Conservation (phyloP, 805 yeast genomes). For the Saitoella complicata region DNA sequence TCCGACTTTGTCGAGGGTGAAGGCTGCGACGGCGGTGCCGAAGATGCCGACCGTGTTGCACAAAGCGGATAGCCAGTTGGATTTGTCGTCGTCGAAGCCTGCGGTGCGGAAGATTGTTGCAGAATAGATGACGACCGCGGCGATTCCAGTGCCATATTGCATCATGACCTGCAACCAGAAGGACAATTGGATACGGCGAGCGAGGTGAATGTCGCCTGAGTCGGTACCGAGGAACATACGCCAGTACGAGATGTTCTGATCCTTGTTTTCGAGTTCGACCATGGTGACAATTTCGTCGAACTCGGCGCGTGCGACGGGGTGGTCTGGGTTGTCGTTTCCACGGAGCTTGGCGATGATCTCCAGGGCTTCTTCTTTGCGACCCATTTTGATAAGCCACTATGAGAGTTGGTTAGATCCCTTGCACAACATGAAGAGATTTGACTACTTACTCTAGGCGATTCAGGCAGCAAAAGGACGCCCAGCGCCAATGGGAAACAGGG, state of each 20-base stretch:
- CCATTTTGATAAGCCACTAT: conserved; percentile 46
- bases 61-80: conserved; percentile 31
- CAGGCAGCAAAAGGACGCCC: conserved; percentile 43
- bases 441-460: conserved; percentile 42
- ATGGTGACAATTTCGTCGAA: conserved; percentile 8
- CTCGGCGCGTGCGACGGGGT: conserved; percentile 6
- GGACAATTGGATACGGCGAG: conserved; percentile 24
- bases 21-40: conserved; percentile 35
- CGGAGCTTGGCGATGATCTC: conserved; percentile 8
- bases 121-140: conserved; percentile 26
- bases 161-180: conserved; percentile 22
- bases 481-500: conserved; percentile 49
- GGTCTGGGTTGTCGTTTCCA: conserved; percentile 6
- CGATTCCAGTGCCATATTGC: conserved; percentile 32
- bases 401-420: too few relatives aligned
- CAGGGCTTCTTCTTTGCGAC: conserved; percentile 46
- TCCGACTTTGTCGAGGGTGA: conserved; percentile 38
- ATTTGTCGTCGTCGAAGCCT: conserved; percentile 24
- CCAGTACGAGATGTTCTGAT: conserved; percentile 23
- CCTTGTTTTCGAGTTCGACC: conserved; percentile 12
- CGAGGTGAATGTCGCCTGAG: conserved; percentile 27
- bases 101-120: conserved; percentile 25
- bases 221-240: conserved; percentile 33
- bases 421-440: too few relatives aligned
- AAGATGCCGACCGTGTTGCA: conserved; percentile 27